Base-by-base conservation (phyloP, 73 alveolate genomes). In the Paramecium octaurelia region DNA sequence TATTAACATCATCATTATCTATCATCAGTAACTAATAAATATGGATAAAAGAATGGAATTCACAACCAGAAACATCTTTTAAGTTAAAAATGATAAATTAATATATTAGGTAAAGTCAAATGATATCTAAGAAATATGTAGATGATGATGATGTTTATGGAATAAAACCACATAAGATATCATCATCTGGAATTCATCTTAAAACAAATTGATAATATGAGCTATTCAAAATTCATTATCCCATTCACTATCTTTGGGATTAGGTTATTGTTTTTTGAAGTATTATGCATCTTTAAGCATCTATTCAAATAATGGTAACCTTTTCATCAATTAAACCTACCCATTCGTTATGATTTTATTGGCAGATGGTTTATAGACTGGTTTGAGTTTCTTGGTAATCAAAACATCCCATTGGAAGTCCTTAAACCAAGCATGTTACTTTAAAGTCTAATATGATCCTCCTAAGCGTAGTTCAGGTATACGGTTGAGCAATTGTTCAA, bases 381-480 rank as follows among this genome's bases (percentile, higher is more conserved):
- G 59, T 73, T 38, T 11, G 20, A 24, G 9, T 31, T 80, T 48
- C 76, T 80, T 80, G 18, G 57, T 4, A 12, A 42, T 80, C 6
- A 80, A 40, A 16, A 5, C 20, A 70, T 89, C 94, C 94, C 94
- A 89, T 31, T 38, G 38, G 29, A 89, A 89, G 46, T 89, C 88
- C 68, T 89, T 71, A 85, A 89, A 89, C 94, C 94, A 89, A 38
- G 23, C 57, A 89, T 89, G 71, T 23, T 58, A 40, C 31, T 89
- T 89, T 35, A 89, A 31, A 27, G 60, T 64, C 34, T 69, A 36
- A 71, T 71, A 89, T 89, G 94, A 89, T 27, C 94, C 94, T 24
- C 94, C 94, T 58, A 89, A 60, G 34, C 94, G 71, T 2, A 89
- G 21, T 89, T 89, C 94, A 12, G 94, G 94, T 23, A 44, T 44